Evolutionary conservation across 371 early-diverging fungal genomes (phyloP).

Genomic region (Mortierella polycephala): DNA sequence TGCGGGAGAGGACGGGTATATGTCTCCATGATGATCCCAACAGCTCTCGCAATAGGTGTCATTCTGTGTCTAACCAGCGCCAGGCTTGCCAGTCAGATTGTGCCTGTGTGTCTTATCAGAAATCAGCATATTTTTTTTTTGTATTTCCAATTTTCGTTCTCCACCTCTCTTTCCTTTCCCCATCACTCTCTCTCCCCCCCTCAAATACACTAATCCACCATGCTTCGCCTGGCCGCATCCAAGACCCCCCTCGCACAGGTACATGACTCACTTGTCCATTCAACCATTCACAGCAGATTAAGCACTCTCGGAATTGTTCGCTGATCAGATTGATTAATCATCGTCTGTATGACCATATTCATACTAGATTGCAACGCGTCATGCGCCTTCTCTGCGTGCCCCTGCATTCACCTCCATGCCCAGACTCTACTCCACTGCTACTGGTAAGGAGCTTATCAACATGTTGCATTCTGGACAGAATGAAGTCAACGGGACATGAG

Average conservation of each 20-base stretch:
- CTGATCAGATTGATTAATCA: background rate
- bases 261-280: slow-evolving; percentile 9
- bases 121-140: slow-evolving; percentile 5
- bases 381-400: slow-evolving; percentile 64
- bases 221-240: slow-evolving; percentile 70
- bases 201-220: slow-evolving; percentile 33
- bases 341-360: background rate
- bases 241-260: slow-evolving; percentile 72
- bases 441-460: slow-evolving; percentile 55
- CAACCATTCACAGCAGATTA: background rate
- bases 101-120: too few species aligned
- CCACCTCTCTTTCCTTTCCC: slow-evolving; percentile 14
- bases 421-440: slow-evolving; percentile 68
- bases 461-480: background rate
- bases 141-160: slow-evolving; percentile 6
- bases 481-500: background rate
- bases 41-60: too few species aligned
- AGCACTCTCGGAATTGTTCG: background rate
- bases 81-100: too few species aligned
- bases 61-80: too few species aligned
- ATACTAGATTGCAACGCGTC: slow-evolving; percentile 66
- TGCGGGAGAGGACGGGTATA: too few species aligned
- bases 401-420: slow-evolving; percentile 66
- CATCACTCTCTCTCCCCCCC: slow-evolving; percentile 18
- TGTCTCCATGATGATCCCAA: too few species aligned